Conservation (phyloP, 108 stramenopile genomes). For the Pseudonitzschia multistriata region DNA sequence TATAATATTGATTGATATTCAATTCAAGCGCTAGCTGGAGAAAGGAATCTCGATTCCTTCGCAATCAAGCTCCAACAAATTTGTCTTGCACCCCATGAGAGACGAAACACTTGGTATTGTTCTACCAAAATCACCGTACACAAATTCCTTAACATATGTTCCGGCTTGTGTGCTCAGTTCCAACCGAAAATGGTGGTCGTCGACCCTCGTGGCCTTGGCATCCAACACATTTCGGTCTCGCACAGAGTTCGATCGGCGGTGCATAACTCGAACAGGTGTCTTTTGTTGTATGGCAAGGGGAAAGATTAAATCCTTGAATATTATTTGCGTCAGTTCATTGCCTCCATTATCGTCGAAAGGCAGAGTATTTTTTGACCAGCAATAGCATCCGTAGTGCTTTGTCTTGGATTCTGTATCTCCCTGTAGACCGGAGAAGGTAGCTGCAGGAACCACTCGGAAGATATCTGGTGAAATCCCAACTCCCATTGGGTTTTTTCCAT, state of each 20-base stretch:
- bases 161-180: slow-evolving; percentile 70
- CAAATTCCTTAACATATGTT: slow-evolving; percentile 90
- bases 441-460: slow-evolving; percentile 43
- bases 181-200: slow-evolving; percentile 72
- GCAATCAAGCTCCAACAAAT: slow-evolving; percentile 79
- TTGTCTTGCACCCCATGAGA: slow-evolving; percentile 70
- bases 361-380: slow-evolving; percentile 56
- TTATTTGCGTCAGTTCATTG: background rate
- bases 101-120: slow-evolving; percentile 65
- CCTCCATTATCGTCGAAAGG: slow-evolving; percentile 26
- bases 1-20: too few relatives aligned
- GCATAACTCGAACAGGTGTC: slow-evolving; percentile 80
- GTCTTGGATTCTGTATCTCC: slow-evolving; percentile 79
- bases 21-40: background rate
- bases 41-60: slow-evolving; percentile 60
- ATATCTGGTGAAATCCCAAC: slow-evolving; percentile 49
- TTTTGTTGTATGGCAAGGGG: slow-evolving; percentile 66
- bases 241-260: slow-evolving; percentile 65
- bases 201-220: slow-evolving; percentile 47
- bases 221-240: slow-evolving; percentile 51
- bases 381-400: slow-evolving; percentile 78
- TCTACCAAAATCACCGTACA: slow-evolving; percentile 83
- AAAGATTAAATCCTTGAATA: slow-evolving; percentile 26
- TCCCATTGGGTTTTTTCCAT: slow-evolving; percentile 65
- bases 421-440: slow-evolving; percentile 57